phyloP scores from a whole-genome alignment of 768 basidiomycete species.

The Lentinula aciculospora region DNA sequence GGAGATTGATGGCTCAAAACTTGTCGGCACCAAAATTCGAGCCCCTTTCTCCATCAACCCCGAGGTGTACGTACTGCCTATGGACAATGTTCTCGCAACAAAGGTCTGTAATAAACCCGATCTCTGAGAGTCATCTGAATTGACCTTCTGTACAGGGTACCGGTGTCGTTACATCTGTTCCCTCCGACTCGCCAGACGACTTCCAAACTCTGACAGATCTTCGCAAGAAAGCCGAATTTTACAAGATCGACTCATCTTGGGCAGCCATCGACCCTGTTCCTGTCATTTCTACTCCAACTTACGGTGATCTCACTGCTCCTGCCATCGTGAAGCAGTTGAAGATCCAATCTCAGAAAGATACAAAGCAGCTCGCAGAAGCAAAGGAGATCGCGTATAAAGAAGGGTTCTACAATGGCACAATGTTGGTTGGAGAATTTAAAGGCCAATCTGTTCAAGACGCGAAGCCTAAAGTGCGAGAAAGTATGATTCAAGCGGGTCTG shows the following conservation, averaged over 20 bases:
- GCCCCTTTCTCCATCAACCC: slow-evolving; percentile 80
- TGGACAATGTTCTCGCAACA: slow-evolving; percentile 95
- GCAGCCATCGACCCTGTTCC: slow-evolving; percentile 79
- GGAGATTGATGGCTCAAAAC: slow-evolving; percentile 71
- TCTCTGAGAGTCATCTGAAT: not conserved
- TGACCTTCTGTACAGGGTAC: slow-evolving; percentile 59
- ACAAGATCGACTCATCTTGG: slow-evolving; percentile 92
- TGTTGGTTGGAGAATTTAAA: slow-evolving; percentile 89
- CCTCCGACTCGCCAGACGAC: slow-evolving; percentile 98
- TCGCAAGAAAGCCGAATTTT: slow-evolving; percentile 94
- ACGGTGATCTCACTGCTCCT: slow-evolving; percentile 87
- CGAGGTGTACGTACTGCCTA: slow-evolving; percentile 94
- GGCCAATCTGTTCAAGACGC: slow-evolving; percentile 87
- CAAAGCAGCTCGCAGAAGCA: slow-evolving; percentile 89
- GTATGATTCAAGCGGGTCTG: slow-evolving; percentile 70
- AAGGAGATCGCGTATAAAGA: slow-evolving; percentile 99
- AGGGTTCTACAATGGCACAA: slow-evolving; percentile 92
- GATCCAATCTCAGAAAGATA: slow-evolving; percentile 93
- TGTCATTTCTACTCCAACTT: slow-evolving; percentile 84
- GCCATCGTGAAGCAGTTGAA: slow-evolving; percentile 83
- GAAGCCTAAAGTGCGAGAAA: slow-evolving; percentile 81
- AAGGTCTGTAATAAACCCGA: slow-evolving; percentile 50
- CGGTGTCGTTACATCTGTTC: slow-evolving; percentile 96
- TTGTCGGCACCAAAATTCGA: slow-evolving; percentile 86
- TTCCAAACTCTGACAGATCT: slow-evolving; percentile 86